A percentile compares a stretch with the other conserved stretches of the same genome.
Evolutionary conservation across 176 grass and related monocot genomes (phyloP).

Genomic region (Raddia guianensis): DNA sequence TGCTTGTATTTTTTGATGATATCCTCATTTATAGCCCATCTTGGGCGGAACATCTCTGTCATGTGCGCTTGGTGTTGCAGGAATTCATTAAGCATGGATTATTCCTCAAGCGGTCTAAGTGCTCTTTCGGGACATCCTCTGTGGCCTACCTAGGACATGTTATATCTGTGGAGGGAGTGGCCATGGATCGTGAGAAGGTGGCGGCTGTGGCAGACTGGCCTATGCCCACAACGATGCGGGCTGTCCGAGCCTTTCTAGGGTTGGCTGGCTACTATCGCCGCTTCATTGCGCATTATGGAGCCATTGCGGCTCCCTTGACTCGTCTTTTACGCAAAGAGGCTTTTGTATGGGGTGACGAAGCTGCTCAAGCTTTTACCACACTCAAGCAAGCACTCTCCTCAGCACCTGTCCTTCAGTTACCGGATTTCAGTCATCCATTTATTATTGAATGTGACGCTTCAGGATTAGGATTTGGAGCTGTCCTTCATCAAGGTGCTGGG

Average conservation of each 20-base stretch:
- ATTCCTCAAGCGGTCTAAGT: background rate
- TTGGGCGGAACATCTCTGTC: background rate
- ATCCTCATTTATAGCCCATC: background rate
- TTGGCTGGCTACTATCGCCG: too few relatives aligned
- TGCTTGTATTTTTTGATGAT: slow-evolving; percentile 2
- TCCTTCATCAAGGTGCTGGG: background rate
- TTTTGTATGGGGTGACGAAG: background rate
- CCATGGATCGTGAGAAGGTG: too few relatives aligned
- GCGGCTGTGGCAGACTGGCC: too few relatives aligned
- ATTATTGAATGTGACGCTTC: background rate
- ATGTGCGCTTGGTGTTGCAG: background rate
- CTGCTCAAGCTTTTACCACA: background rate
- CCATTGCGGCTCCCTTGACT: too few relatives aligned
- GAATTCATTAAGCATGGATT: background rate
- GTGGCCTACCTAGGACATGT: background rate
- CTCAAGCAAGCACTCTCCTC: background rate
- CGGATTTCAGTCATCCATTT: background rate
- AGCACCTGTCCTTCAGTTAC: background rate
- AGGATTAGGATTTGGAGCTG: background rate
- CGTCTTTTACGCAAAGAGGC: too few relatives aligned
- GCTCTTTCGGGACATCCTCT: background rate
- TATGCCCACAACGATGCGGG: too few relatives aligned
- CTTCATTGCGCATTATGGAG: too few relatives aligned
- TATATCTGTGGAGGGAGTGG: background rate
- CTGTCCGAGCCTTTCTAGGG: too few relatives aligned